Evolutionary conservation across 2,329 filamentous ascomycete species (phyloP).

Genomic region (Xylariaceae sp.): DNA sequence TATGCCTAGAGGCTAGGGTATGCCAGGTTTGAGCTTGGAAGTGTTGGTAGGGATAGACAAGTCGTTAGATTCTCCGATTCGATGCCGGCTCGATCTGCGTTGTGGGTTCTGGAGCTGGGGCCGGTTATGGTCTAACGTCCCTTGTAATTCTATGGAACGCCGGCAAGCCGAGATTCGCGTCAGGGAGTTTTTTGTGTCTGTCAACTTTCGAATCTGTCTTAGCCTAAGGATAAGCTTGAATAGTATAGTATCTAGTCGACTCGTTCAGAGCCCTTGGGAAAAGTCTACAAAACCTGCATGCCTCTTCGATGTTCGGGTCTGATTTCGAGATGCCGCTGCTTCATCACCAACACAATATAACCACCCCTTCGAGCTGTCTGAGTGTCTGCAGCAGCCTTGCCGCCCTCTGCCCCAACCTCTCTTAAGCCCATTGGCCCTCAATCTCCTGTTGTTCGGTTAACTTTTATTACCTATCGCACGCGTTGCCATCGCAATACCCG

Average conservation of each 20-base stretch:
- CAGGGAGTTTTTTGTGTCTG: slow-evolving; percentile 11
- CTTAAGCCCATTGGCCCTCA: slow-evolving; percentile 9
- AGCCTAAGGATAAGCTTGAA: slow-evolving; percentile 23
- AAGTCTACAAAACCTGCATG: slow-evolving; percentile 30
- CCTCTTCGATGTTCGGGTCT: slow-evolving; percentile 22
- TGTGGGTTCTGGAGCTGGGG: slow-evolving; percentile 18
- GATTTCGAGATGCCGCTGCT: slow-evolving; percentile 23
- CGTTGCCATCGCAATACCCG: slow-evolving; percentile 9
- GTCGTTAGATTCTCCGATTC: slow-evolving; percentile 31
- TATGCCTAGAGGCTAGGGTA: slow-evolving; percentile 18
- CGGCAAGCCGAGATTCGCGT: slow-evolving; percentile 8
- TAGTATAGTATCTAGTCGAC: slow-evolving; percentile 13
- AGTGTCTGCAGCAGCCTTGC: slow-evolving; percentile 24
- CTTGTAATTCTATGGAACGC: slow-evolving; percentile 22
- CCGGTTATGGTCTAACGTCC: slow-evolving; percentile 15
- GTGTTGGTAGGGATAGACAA: slow-evolving; percentile 21
- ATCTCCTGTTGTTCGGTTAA: slow-evolving; percentile 7
- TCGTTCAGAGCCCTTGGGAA: slow-evolving; percentile 14
- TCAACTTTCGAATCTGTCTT: slow-evolving; percentile 22
- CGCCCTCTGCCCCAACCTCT: slow-evolving; percentile 16
- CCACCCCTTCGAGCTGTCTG: slow-evolving; percentile 19
- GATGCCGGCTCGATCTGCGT: slow-evolving; percentile 19
- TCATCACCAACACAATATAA: slow-evolving; percentile 8
- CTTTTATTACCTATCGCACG: slow-evolving; percentile 12
- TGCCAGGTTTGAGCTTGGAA: slow-evolving; percentile 31